These are phyloP conservation scores for Drosera capensis DNA, from an alignment of 148 eudicot species.

Conservation along the genomic window DNA sequence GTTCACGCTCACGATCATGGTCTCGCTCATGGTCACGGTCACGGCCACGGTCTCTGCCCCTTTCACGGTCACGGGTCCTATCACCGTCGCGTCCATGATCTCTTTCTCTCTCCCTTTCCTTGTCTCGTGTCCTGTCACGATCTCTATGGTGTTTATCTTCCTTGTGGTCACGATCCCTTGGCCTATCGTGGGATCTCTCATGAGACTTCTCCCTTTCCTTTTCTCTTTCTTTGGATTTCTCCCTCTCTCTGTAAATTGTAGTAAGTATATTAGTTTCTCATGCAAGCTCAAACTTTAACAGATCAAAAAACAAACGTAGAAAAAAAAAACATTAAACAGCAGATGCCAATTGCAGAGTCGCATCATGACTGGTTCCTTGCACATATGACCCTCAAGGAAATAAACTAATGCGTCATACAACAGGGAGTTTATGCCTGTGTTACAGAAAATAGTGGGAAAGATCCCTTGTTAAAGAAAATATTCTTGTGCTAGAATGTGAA, in stretches of 20 bases:
- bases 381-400: too few relatives aligned
- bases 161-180: constrained; percentile 77
- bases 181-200: constrained; percentile 71
- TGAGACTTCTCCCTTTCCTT: constrained; percentile 64
- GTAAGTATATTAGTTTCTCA: too few relatives aligned
- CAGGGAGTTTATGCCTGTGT: too few relatives aligned
- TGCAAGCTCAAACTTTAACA: too few relatives aligned
- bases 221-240: constrained; percentile 85
- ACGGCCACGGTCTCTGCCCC: constrained; percentile 33
- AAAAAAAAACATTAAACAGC: too few relatives aligned
- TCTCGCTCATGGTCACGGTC: constrained; percentile 40
- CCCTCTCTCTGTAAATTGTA: constrained; percentile 69
- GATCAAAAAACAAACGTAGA: too few relatives aligned
- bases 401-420: too few relatives aligned
- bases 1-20: constrained; percentile 32
- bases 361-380: too few relatives aligned
- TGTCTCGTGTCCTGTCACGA: constrained; percentile 69
- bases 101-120: constrained; percentile 34
- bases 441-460: too few relatives aligned
- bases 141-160: constrained; percentile 91
- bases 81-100: constrained; percentile 50
- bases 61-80: constrained; percentile 51
- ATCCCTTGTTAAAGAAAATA: too few relatives aligned
- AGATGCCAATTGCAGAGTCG: too few relatives aligned
- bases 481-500: too few relatives aligned